These are phyloP conservation scores for Oldenlandia corymbosa DNA, from an alignment of 257 asterid genomes.

Conservation along the genomic window DNA sequence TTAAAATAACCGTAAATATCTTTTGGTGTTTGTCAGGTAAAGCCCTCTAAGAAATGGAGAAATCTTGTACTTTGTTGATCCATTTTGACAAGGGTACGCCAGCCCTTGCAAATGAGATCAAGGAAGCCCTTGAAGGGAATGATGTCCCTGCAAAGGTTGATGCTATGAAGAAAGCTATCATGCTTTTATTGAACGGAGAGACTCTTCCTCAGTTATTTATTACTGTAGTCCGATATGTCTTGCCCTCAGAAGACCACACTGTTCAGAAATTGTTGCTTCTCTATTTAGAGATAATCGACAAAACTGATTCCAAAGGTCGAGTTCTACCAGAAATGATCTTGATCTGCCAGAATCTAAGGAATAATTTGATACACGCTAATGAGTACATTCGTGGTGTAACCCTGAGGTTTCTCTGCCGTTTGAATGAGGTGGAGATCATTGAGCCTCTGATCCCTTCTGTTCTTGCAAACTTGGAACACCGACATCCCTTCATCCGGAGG, in stretches of 20 bases:
- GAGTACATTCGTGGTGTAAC: conserved; percentile 92
- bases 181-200: conserved; percentile 91
- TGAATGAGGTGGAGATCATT: conserved; percentile 74
- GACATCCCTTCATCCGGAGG: conserved; percentile 76
- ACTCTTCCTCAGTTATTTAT: conserved; percentile 82
- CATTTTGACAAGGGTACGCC: conserved; percentile 90
- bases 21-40: conserved; percentile 8
- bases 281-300: conserved; percentile 79
- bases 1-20: background rate
- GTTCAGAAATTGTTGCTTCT: conserved; percentile 67
- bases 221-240: conserved; percentile 77
- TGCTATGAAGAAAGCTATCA: conserved; percentile 80
- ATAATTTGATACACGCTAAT: conserved; percentile 87
- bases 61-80: conserved; percentile 69
- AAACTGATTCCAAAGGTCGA: conserved; percentile 78
- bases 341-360: conserved; percentile 82
- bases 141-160: conserved; percentile 75
- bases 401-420: conserved; percentile 85
- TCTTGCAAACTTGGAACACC: conserved; percentile 75
- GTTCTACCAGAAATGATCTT: conserved; percentile 87
- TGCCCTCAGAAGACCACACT: conserved; percentile 88
- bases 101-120: conserved; percentile 87
- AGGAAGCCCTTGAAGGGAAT: conserved; percentile 84
- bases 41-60: conserved; percentile 57
- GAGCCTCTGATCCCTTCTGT: conserved; percentile 89